Evolutionary conservation across 768 basidiomycete genomes (phyloP), one percentile per base, ranked within the genome.

Genomic region (Tylopilus vinaceipallidus): DNA sequence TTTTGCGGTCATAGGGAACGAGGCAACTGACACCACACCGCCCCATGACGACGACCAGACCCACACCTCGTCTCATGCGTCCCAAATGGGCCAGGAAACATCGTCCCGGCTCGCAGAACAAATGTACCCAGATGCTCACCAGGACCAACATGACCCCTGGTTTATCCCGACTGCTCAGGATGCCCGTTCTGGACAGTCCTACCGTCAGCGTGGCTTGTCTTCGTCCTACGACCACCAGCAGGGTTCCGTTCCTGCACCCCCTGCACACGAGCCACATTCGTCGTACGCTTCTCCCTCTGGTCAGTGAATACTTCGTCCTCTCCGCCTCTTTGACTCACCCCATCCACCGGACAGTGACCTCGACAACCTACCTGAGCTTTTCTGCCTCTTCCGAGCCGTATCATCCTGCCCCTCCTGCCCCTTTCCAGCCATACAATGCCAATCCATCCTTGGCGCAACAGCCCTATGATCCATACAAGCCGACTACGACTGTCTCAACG

Each of bases 1-100:
- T 45, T 87, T 87, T 71, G 78, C 84, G 53, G 70, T 75, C 47
- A 74, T 84, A 53, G 83, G 81, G 39, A 67, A 71, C 52, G 63
- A 67, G 50, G 54, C 56, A 43, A 56, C 60, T 41, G 59, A 66
- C 62, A 65, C 71, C 52, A 61, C 63, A 50, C 56, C 61, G 53
- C 42, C 60, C 51, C 54, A 52, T 34, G 54, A 63, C 44, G 62
- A 67, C 39, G 46, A 58, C 57, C 55, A 55, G 32, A 45, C 26
- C 17, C 60, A 58, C 41, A 48, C 52, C 46, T 55, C 59, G n/a
- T 58, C 65, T 44, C 50, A 56, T 60, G 42, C 59, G 42, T 48
- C 40, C 45, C 58, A 58, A 45, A 65, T 71, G 69, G 68, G 68
- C 17, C 69, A 70, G 47, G 64, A 71, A 17, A 50, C 68, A 29